phyloP scores from a whole-genome alignment of 148 eudicot genomes.

The Persicaria tinctoria region DNA sequence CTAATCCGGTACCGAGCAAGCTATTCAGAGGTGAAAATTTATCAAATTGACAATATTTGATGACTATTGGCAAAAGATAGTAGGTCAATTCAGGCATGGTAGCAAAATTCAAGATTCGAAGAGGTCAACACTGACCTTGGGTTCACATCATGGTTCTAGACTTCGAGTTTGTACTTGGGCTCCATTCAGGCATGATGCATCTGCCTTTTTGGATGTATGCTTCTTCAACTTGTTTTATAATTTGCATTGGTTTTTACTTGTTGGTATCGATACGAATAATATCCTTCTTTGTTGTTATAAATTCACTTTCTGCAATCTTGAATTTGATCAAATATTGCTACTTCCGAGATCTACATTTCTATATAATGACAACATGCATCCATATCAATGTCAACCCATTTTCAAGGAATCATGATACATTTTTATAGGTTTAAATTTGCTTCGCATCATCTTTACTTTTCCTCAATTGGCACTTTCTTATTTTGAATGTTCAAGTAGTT shows the following conservation, averaged over 20 bases:
- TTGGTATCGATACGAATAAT: not conserved
- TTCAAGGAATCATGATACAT: not conserved
- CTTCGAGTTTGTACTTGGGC: too few species aligned
- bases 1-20: too few species aligned
- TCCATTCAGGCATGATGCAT: constrained; percentile 19
- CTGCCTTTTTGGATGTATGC: constrained; percentile 40
- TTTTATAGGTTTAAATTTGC: not conserved
- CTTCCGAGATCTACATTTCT: not conserved
- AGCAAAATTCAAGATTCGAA: too few species aligned
- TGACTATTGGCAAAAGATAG: too few species aligned
- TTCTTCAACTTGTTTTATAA: constrained; percentile 18
- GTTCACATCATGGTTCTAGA: too few species aligned
- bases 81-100: too few species aligned
- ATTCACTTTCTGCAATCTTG: not conserved
- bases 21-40: too few species aligned
- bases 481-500: not conserved
- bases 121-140: too few species aligned
- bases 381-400: not conserved
- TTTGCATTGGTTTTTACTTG: not conserved
- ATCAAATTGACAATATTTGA: too few species aligned
- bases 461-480: too few species aligned
- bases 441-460: not conserved
- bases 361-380: not conserved
- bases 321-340: not conserved
- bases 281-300: not conserved